These are phyloP conservation scores for Cercophora samala DNA, from an alignment of 495 filamentous ascomycete genomes.

Conservation along the genomic window DNA sequence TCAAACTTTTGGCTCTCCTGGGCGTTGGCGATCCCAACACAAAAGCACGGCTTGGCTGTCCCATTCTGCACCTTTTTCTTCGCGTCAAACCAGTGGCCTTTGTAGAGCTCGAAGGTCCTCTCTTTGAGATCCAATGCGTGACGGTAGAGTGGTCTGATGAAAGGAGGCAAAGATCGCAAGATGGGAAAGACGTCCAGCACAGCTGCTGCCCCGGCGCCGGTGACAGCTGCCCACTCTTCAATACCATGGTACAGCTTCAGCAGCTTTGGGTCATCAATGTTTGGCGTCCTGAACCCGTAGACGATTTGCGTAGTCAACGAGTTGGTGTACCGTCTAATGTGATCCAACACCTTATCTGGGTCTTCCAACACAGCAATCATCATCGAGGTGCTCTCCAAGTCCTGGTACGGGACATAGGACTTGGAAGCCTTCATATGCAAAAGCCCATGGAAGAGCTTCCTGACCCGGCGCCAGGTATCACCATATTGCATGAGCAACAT, in stretches of 20 bases:
- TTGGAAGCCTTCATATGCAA: neutral
- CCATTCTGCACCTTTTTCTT: slow-evolving; percentile 11
- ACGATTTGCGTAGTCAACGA: slow-evolving; percentile 44
- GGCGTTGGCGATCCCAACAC: slow-evolving; percentile 19
- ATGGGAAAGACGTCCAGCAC: slow-evolving; percentile 15
- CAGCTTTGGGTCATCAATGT: neutral
- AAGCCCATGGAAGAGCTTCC: neutral
- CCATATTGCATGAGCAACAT: slow-evolving; percentile 3
- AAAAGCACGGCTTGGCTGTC: slow-evolving; percentile 19
- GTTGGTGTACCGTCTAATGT: slow-evolving; percentile 39
- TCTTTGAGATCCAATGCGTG: slow-evolving; percentile 5
- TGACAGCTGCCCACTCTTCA: neutral
- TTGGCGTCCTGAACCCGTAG: slow-evolving; percentile 40
- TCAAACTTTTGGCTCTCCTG: slow-evolving; percentile 21
- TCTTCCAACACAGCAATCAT: slow-evolving; percentile 28
- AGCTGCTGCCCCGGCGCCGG: slow-evolving; percentile 8
- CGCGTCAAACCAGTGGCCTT: neutral
- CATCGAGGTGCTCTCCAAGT: slow-evolving; percentile 18
- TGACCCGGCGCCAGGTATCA: neutral
- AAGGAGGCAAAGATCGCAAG: slow-evolving; percentile 30
- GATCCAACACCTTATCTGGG: slow-evolving; percentile 20
- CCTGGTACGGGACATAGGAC: neutral
- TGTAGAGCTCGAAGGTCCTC: neutral
- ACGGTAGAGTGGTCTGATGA: neutral
- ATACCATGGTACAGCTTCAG: neutral